Evolutionary conservation across 495 filamentous ascomycete species (phyloP).

Genomic region (Umbilicaria muhlenbergii): DNA sequence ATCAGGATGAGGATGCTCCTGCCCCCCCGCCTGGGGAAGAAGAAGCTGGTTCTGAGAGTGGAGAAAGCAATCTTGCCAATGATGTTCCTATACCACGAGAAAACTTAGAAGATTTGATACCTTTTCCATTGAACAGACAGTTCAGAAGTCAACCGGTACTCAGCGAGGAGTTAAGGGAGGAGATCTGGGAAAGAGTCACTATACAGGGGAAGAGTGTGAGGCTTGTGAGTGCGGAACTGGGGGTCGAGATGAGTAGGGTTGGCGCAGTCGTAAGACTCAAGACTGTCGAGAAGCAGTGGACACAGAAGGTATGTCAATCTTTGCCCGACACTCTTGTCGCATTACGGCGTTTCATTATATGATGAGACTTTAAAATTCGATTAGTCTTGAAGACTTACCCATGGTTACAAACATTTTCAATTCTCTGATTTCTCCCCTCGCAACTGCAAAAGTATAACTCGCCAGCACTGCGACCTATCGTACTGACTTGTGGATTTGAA

Average conservation of each 20-base stretch:
- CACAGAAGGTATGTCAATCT: constrained; percentile 44
- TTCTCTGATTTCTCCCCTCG: constrained; percentile 24
- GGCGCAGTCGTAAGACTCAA: constrained; percentile 81
- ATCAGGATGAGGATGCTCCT: constrained; percentile 8
- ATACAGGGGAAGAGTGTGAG: constrained; percentile 50
- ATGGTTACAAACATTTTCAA: constrained; percentile 36
- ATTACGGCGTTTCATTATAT: constrained; percentile 18
- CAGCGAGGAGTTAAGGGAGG: constrained; percentile 56
- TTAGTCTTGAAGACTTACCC: constrained; percentile 96
- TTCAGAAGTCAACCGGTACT: constrained; percentile 64
- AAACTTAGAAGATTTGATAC: constrained; percentile 25
- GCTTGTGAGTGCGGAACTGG: constrained; percentile 58
- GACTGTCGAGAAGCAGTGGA: constrained; percentile 68
- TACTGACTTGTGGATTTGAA: constrained; percentile 15
- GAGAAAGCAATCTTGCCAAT: constrained; percentile 11
- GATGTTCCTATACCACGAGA: constrained; percentile 21
- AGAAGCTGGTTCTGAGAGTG: constrained; percentile 5
- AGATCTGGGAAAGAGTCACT: constrained; percentile 56
- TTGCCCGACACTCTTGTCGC: constrained; percentile 3
- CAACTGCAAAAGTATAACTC: not conserved
- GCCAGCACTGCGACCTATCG: not conserved
- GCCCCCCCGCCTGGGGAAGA: constrained; percentile 6
- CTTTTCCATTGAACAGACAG: constrained; percentile 60
- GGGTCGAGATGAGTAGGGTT: constrained; percentile 74
- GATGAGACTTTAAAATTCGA: constrained; percentile 76